Evolutionary conservation across 306 rosid genomes (phyloP).

Genomic region (Rosa persica): DNA sequence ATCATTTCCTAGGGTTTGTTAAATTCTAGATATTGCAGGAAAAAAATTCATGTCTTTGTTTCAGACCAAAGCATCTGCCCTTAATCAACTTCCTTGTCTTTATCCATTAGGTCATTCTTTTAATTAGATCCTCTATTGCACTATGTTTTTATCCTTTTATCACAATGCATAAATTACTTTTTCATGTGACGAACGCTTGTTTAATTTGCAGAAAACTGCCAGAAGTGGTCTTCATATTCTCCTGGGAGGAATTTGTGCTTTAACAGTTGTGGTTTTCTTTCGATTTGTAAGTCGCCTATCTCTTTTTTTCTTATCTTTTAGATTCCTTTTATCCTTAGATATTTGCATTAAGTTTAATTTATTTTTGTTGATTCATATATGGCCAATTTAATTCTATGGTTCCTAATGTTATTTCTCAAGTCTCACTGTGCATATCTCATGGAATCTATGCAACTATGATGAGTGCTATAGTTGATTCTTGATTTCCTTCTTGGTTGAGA

Average conservation of each 20-base stretch:
- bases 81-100: neutral
- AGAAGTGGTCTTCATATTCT: conserved; percentile 91
- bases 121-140: neutral
- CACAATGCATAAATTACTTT: conserved; percentile 14
- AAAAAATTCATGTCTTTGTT: neutral
- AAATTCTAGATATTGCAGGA: neutral
- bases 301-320: conserved; percentile 14
- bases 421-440: neutral
- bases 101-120: neutral
- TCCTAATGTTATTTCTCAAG: neutral
- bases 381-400: conserved; percentile 12
- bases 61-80: neutral
- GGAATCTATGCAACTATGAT: neutral
- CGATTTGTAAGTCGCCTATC: conserved; percentile 76
- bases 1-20: neutral
- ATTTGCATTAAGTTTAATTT: conserved; percentile 6
- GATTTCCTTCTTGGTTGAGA: neutral
- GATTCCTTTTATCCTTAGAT: conserved; percentile 17
- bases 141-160: conserved; percentile 6
- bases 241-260: conserved; percentile 95
- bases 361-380: conserved; percentile 13
- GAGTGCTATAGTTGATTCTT: neutral
- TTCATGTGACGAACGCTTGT: conserved; percentile 11
- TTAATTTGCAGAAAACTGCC: conserved; percentile 82
- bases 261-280: conserved; percentile 88